phyloP scores from a whole-genome alignment of 2,329 filamentous ascomycete species.

The Colletotrichum cereale region DNA sequence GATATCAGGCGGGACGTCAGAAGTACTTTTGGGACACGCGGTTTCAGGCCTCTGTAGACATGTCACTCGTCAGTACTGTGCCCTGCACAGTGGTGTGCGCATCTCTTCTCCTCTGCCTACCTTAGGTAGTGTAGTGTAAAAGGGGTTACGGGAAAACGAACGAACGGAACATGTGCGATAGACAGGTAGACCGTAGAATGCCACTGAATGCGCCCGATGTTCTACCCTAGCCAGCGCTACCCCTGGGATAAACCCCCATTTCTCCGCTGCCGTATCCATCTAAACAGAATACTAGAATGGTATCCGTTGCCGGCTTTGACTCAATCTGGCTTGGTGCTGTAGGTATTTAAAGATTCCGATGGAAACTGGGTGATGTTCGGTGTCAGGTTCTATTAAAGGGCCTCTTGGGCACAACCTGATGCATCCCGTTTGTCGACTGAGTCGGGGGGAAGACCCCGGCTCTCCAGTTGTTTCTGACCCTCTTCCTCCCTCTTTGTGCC shows the following conservation, averaged over 20 bases:
- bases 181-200: not conserved
- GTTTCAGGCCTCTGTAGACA: not conserved
- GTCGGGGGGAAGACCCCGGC: slow-evolving; percentile 8
- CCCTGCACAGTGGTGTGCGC: slow-evolving; percentile 27
- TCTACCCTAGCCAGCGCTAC: not conserved
- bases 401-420: slow-evolving; percentile 23
- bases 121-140: not conserved
- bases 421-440: slow-evolving; percentile 21
- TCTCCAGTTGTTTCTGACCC: not conserved
- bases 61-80: slow-evolving; percentile 31
- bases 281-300: slow-evolving; percentile 6
- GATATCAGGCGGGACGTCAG: slow-evolving; percentile 34
- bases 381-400: slow-evolving; percentile 33
- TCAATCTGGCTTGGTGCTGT: slow-evolving; percentile 17
- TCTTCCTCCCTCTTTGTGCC: not conserved
- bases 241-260: not conserved
- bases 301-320: slow-evolving; percentile 22
- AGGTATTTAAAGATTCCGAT: slow-evolving; percentile 36
- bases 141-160: slow-evolving; percentile 12
- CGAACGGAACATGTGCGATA: not conserved
- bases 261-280: slow-evolving; percentile 2
- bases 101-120: slow-evolving; percentile 18
- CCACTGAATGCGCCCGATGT: not conserved
- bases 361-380: slow-evolving; percentile 8
- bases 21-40: slow-evolving; percentile 22